Evolutionary conservation across 2,329 filamentous ascomycete species (phyloP).

Genomic region (Scedosporium minutisporum): DNA sequence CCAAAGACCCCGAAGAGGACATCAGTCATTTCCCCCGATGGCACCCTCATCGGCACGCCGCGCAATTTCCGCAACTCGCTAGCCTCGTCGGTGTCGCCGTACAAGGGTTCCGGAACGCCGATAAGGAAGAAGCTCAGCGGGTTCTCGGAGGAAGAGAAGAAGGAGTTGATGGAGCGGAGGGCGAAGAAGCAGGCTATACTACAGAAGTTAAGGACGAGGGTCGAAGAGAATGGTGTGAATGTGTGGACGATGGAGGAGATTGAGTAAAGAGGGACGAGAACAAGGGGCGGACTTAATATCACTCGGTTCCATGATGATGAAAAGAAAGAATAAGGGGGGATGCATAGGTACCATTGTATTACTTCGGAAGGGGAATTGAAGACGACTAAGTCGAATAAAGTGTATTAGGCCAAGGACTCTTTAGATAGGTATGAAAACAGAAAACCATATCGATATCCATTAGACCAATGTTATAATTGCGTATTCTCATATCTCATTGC

Average conservation of each 20-base stretch:
- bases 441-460: neutral
- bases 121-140: conserved; percentile 53
- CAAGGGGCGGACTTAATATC: neutral
- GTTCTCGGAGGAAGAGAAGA: conserved; percentile 50
- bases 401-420: neutral
- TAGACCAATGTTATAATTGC: too few relatives aligned
- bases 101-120: conserved; percentile 29
- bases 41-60: conserved; percentile 18
- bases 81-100: conserved; percentile 16
- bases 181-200: conserved; percentile 44
- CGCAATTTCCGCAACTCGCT: conserved; percentile 27
- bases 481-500: neutral
- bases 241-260: conserved; percentile 41
- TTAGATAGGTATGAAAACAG: neutral
- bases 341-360: neutral
- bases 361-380: neutral
- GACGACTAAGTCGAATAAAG: neutral
- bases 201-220: conserved; percentile 37
- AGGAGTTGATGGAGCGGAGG: conserved; percentile 42
- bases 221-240: conserved; percentile 39
- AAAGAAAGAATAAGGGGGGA: neutral
- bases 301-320: neutral
- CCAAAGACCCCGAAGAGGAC: conserved; percentile 24
- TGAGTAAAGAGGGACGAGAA: conserved; percentile 22
- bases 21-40: conserved; percentile 29